Conservation (phyloP, 2,329 filamentous ascomycete species). For the Penicillium hordei region DNA sequence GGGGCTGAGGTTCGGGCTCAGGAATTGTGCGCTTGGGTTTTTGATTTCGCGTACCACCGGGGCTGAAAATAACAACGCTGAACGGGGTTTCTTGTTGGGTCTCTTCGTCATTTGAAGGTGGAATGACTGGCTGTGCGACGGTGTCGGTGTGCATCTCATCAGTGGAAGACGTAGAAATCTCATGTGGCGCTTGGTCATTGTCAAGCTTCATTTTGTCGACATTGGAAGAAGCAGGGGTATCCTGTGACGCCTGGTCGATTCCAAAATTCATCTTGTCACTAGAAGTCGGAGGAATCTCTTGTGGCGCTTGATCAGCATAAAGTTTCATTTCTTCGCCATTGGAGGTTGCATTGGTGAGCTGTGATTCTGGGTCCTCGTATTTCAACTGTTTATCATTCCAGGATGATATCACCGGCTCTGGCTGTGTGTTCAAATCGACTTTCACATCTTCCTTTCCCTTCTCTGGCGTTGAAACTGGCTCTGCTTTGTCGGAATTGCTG, state of each 20-base stretch:
- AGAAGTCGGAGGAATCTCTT: not conserved
- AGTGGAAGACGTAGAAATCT: not conserved
- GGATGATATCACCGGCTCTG: not conserved
- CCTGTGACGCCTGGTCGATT: not conserved
- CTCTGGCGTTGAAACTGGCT: not conserved
- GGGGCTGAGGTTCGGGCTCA: conserved; percentile 15
- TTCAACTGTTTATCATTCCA: not conserved
- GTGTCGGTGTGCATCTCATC: not conserved
- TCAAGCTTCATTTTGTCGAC: not conserved
- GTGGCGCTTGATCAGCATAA: not conserved
- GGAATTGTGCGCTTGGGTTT: conserved; percentile 17
- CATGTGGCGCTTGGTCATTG: not conserved
- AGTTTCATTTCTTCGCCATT: not conserved
- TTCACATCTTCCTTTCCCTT: not conserved
- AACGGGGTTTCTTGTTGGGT: conserved; percentile 1
- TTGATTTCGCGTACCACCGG: not conserved
- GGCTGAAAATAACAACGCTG: conserved; percentile 19
- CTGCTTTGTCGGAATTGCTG: conserved; percentile 1
- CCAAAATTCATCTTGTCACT: not conserved
- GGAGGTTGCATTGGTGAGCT: not conserved
- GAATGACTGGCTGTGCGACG: not conserved
- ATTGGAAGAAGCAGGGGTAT: not conserved
- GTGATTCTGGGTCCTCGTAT: not conserved
- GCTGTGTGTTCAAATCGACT: not conserved
- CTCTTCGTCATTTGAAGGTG: not conserved